phyloP scores from a whole-genome alignment of 805 yeast species.

The Kluyveromyces aestuarii region DNA sequence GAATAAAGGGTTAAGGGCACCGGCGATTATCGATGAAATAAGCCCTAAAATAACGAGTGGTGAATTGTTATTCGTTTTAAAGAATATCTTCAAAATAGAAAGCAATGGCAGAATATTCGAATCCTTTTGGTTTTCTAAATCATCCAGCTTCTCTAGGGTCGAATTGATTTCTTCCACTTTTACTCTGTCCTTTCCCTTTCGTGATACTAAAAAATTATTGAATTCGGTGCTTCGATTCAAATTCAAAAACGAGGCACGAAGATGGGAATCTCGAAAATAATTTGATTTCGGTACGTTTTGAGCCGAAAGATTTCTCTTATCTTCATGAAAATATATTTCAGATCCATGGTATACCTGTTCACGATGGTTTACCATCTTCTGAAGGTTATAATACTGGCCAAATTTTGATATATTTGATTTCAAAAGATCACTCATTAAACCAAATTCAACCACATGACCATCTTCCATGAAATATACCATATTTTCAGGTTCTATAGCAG shows the following conservation, averaged over 20 bases:
- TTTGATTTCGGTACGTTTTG: background rate
- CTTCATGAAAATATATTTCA: background rate
- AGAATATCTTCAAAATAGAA: conserved; percentile 25
- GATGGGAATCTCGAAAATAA: background rate
- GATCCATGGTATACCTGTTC: background rate
- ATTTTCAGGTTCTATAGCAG: conserved; percentile 49
- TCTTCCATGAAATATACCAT: conserved; percentile 47
- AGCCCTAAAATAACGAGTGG: conserved; percentile 41
- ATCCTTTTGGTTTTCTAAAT: conserved; percentile 9
- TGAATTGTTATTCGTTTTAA: conserved; percentile 17
- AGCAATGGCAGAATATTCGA: conserved; percentile 21
- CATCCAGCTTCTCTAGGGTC: background rate
- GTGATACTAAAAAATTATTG: background rate
- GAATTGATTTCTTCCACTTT: conserved; percentile 1
- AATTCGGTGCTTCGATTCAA: background rate
- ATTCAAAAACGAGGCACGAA: background rate
- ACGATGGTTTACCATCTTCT: background rate
- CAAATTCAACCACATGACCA: conserved; percentile 46
- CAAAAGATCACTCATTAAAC: conserved; percentile 30
- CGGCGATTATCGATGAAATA: conserved; percentile 42
- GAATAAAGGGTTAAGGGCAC: conserved; percentile 65
- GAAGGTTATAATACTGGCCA: conserved; percentile 1
- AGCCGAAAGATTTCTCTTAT: background rate
- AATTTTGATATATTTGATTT: conserved; percentile 2
- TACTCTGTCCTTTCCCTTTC: background rate